Base-by-base conservation (phyloP, 495 filamentous ascomycete species). In the Aspergillus taichungensis region DNA sequence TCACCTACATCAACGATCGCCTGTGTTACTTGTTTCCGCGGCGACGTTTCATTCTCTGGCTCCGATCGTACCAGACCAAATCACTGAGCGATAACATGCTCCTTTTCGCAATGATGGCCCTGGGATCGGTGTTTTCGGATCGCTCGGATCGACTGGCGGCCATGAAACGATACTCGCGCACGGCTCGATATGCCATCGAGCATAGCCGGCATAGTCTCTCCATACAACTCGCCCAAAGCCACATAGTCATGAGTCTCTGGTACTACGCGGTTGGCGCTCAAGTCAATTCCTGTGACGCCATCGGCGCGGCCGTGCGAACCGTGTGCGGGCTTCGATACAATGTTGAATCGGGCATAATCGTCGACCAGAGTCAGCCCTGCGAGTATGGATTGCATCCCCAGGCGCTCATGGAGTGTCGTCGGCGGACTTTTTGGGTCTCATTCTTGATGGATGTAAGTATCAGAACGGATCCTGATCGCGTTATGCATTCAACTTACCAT, bases 81-180 rank as follows among this genome's bases (percentile, higher is more conserved):
- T 75, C 70, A 35, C 66, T 69, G 50, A 78, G 79, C 58, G 83
- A 86, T 61, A 73, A 73, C 53, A 88, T 86, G 79, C 69, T 83
- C 38, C 71, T 82, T 37, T 87, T 84, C 64, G 75, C 74, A 9
- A 73, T 82, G 53, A 74, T 86, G 53, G 69, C 77, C 2, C 47
- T 79, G 49, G 78, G 73, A 6, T 71, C 78, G 10, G 56, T 76
- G 1, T 82, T 84, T 49, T 79, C 80, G 0, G 59, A 69, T 10
- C 69, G 74, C n/a, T 47, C 68, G n/a, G 72, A 73, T 39, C 61
- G 64, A 42, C 62, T 69, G 30, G 51, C 56, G 13, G 60, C 71
- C 3, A 63, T 77, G 14, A 68, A 60, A 47, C 66, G 68, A 27
- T 82, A 77, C 50, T 70, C 74, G 8, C 66, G 69, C 8, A 76